These are phyloP conservation scores for Metschnikowia colocasiae DNA, from an alignment of 805 yeast species.

Conservation along the genomic window DNA sequence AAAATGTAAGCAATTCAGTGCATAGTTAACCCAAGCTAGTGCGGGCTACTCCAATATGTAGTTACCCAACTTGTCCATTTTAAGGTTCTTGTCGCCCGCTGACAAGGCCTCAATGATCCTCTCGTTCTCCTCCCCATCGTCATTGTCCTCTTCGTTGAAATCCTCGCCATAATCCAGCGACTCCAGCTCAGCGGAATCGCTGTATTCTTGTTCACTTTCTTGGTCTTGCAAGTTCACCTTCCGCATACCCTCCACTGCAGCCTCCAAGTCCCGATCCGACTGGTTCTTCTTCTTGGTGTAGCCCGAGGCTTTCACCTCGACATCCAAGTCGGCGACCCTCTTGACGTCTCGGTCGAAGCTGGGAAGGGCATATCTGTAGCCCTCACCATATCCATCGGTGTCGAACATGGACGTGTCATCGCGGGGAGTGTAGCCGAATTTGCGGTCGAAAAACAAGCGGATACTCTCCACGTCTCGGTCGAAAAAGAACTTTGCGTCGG, in stretches of 20 bases:
- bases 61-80: slow-evolving; percentile 81
- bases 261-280: slow-evolving; percentile 61
- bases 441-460: slow-evolving; percentile 73
- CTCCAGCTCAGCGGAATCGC: slow-evolving; percentile 23
- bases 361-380: slow-evolving; percentile 74
- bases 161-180: slow-evolving; percentile 31
- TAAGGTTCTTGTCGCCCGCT: slow-evolving; percentile 58
- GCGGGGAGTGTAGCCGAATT: slow-evolving; percentile 68
- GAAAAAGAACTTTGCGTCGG: slow-evolving; percentile 83
- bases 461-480: slow-evolving; percentile 92
- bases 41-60: slow-evolving; percentile 62
- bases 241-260: slow-evolving; percentile 69
- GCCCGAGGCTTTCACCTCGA: slow-evolving; percentile 91
- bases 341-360: slow-evolving; percentile 70
- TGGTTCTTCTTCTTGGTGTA: slow-evolving; percentile 46
- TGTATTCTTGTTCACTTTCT: slow-evolving; percentile 43
- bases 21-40: no score
- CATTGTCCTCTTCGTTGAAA: slow-evolving; percentile 27
- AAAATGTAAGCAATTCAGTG: no score
- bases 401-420: slow-evolving; percentile 70
- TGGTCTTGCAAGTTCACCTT: slow-evolving; percentile 29
- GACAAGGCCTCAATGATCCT: slow-evolving; percentile 69
- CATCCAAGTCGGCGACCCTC: slow-evolving; percentile 69
- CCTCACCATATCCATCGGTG: slow-evolving; percentile 77
- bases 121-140: slow-evolving; percentile 39